Evolutionary conservation across 768 basidiomycete species (phyloP).

Genomic region (Piloderma croceum): DNA sequence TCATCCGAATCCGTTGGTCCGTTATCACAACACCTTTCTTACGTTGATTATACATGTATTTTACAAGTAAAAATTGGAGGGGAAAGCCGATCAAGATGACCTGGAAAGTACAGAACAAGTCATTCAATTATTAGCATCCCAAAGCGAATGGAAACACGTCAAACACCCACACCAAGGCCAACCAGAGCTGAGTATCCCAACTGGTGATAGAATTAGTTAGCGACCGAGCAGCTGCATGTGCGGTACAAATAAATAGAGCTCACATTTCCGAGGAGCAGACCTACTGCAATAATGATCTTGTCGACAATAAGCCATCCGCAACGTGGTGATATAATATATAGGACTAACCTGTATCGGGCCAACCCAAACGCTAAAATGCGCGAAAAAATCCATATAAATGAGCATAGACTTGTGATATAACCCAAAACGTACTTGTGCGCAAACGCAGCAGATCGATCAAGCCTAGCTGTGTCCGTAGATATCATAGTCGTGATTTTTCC

Average conservation of each 20-base stretch:
- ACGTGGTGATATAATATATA: neutral
- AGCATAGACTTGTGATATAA: neutral
- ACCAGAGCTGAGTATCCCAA: constrained; percentile 69
- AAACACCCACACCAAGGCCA: constrained; percentile 40
- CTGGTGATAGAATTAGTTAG: constrained; percentile 19
- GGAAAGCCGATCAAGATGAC: constrained; percentile 56
- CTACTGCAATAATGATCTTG: constrained; percentile 53
- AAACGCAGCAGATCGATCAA: constrained; percentile 44
- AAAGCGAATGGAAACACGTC: too few relatives aligned
- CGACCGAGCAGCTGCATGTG: too few relatives aligned
- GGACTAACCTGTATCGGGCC: constrained; percentile 48
- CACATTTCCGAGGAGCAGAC: constrained; percentile 55
- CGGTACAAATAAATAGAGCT: too few relatives aligned
- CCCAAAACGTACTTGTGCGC: constrained; percentile 23
- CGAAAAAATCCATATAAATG: neutral
- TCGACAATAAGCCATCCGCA: too few relatives aligned
- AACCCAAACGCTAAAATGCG: constrained; percentile 46
- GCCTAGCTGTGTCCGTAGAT: constrained; percentile 52
- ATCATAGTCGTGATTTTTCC: constrained; percentile 71
- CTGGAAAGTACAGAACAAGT: too few relatives aligned
- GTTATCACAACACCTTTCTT: constrained; percentile 58
- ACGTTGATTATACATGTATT: constrained; percentile 47
- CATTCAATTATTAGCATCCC: neutral
- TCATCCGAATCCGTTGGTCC: constrained; percentile 59
- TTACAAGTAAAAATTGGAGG: constrained; percentile 47